Base-by-base conservation (phyloP, 441 rosid species). In the Biscutella laevigata region DNA sequence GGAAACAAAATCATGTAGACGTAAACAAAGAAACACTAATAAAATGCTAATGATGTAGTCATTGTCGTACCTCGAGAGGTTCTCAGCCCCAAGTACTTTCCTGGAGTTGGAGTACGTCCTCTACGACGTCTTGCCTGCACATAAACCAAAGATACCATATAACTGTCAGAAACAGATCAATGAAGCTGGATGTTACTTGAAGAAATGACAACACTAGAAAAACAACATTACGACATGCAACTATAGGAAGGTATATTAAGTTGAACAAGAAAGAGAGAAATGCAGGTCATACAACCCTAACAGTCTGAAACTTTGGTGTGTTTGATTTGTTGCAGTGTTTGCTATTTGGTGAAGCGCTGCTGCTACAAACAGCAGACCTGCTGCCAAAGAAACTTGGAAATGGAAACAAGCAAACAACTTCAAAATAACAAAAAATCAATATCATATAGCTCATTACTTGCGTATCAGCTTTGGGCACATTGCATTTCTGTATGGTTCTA, bases 241-340 rank as follows among this genome's bases (percentile, higher is more conserved):
- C 11, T 20, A 44, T 36, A 53, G 39, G 44, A 68, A 46, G 57
- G 53, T 11, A 49, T 15, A 35, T 60, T 37, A 36, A 69, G 53
- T 38, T 20, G 68, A 41, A 61, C 11, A 57, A 70, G 62, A 54
- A 68, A 59, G 74, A 82, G 86, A 81, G 85, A 73, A 78, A 76
- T 80, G 76, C 78, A 82, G 84, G 94, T 87, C 74, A 82, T 74
- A 82, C 95, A 87, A 91, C 96, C 96, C 98, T 74, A 79, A 74
- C 43, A 59, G 75, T 71, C 78, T 78, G 90, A 73, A 51, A 71
- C n/a, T 66, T 81, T 75, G 94, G 69, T 71, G 70, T 68, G 83
- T 83, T 74, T 80, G 94, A 66, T 72, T 46, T 77, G 88, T 74
- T 77, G 88, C 68, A 68, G 15, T 73, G 57, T 69, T 79, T 67